These are phyloP conservation scores for Phytophthora niederhauseri DNA, from an alignment of 352 stramenopile species.

Conservation along the genomic window DNA sequence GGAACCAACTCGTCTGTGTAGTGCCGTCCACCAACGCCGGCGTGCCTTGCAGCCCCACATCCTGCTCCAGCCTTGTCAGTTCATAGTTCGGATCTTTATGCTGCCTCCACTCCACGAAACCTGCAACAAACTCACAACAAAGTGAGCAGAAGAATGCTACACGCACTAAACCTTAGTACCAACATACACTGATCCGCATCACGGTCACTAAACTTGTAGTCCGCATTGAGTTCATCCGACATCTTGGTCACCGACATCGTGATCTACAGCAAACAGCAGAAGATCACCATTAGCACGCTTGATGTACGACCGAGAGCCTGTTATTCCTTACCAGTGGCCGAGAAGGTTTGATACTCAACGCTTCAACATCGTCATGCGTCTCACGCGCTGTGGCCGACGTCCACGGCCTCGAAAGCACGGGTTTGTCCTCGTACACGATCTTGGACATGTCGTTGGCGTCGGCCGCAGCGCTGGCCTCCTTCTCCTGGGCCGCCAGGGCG, in stretches of 20 bases:
- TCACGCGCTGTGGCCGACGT: conserved; percentile 54
- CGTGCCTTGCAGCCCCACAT: conserved; percentile 78
- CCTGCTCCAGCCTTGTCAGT: conserved; percentile 75
- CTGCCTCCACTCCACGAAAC: conserved; percentile 87
- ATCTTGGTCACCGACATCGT: conserved; percentile 82
- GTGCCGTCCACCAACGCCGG: conserved; percentile 66
- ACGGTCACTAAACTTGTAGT: conserved; percentile 87
- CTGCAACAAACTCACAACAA: conserved; percentile 23
- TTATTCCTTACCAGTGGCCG: conserved; percentile 45
- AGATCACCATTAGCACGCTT: conserved; percentile 1
- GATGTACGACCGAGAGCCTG: not conserved
- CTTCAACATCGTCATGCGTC: conserved; percentile 70
- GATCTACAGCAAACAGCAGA: conserved; percentile 43
- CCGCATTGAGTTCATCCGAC: conserved; percentile 80
- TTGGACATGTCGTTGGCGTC: conserved; percentile 55
- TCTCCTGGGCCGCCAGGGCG: conserved; percentile 44
- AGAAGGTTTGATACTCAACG: conserved; percentile 53
- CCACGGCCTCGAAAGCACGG: conserved; percentile 67
- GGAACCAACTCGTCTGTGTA: conserved; percentile 87
- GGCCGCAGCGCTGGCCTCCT: conserved; percentile 21
- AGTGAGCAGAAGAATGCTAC: not conserved
- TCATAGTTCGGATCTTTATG: conserved; percentile 89
- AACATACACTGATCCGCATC: conserved; percentile 75
- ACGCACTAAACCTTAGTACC: not conserved
- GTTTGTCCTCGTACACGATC: conserved; percentile 81